Evolutionary conservation across 371 early-diverging fungal species (phyloP).

Genomic region (Mucor mucedo): DNA sequence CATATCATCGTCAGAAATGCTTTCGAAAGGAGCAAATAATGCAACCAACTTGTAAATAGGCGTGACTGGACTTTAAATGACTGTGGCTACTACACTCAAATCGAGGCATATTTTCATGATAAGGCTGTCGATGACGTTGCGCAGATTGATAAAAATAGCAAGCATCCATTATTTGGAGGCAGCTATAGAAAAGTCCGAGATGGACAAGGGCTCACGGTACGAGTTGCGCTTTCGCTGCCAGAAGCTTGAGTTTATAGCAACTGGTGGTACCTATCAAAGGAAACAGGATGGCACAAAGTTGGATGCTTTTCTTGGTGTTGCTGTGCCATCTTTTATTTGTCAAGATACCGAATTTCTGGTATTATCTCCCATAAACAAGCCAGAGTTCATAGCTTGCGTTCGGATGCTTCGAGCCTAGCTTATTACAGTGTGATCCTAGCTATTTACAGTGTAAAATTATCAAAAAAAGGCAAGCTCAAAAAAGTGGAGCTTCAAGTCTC

Average conservation of each 20-base stretch:
- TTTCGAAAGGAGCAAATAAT: background rate
- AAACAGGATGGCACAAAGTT: background rate
- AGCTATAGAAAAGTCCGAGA: background rate
- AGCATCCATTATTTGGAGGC: background rate
- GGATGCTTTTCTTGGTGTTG: background rate
- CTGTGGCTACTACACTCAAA: slow-evolving; percentile 7
- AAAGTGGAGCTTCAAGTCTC: background rate
- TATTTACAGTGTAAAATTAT: background rate
- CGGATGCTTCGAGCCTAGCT: background rate
- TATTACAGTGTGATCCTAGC: no score
- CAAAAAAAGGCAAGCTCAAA: background rate
- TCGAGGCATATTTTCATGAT: slow-evolving; percentile 4
- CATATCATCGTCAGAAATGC: background rate
- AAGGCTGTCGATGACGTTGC: slow-evolving; percentile 1
- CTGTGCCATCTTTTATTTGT: background rate
- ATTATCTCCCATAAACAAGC: background rate
- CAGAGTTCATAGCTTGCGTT: background rate
- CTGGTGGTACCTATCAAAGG: background rate
- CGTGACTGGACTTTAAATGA: no score
- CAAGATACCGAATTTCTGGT: background rate
- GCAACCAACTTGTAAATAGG: background rate
- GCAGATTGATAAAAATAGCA: background rate
- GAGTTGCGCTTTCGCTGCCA: background rate
- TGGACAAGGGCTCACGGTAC: background rate
- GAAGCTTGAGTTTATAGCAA: background rate